Conservation (phyloP, 441 rosid genomes). For the Populus trichocarpa region DNA sequence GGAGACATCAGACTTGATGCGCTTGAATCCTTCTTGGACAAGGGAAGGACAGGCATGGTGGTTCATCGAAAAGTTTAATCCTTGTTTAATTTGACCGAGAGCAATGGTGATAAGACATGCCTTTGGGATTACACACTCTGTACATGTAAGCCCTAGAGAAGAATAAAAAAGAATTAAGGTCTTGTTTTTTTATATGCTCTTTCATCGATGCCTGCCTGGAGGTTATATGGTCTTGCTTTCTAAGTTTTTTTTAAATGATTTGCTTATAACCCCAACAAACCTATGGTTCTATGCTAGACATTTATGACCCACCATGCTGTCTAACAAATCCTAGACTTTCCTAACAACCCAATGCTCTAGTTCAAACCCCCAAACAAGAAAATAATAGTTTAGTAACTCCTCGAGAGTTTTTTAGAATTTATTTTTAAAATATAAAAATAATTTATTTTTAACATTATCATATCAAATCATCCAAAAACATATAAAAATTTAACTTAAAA, state of each 20-base stretch:
- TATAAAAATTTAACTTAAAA: no score
- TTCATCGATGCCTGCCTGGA: background rate
- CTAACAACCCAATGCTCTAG: background rate
- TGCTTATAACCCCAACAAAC: background rate
- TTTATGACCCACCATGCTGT: constrained; percentile 22
- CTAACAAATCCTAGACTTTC: background rate
- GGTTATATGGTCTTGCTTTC: background rate
- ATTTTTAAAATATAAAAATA: no score
- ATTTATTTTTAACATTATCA: no score
- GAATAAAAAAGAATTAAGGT: background rate
- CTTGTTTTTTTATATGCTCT: background rate
- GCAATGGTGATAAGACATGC: constrained; percentile 41
- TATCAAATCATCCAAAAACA: no score
- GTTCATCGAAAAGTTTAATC: constrained; percentile 10
- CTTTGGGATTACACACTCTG: constrained; percentile 43
- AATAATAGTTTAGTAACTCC: background rate
- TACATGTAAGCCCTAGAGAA: constrained; percentile 12
- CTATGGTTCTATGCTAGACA: constrained; percentile 11
- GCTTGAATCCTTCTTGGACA: constrained; percentile 3
- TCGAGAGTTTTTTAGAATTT: no score
- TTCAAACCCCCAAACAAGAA: constrained; percentile 2
- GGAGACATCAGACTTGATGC: constrained; percentile 12
- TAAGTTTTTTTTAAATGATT: background rate
- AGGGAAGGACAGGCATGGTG: constrained; percentile 26
- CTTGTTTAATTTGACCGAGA: constrained; percentile 29